These are phyloP conservation scores for Phytophthora cactorum DNA, from an alignment of 352 stramenopile genomes.

Conservation along the genomic window DNA sequence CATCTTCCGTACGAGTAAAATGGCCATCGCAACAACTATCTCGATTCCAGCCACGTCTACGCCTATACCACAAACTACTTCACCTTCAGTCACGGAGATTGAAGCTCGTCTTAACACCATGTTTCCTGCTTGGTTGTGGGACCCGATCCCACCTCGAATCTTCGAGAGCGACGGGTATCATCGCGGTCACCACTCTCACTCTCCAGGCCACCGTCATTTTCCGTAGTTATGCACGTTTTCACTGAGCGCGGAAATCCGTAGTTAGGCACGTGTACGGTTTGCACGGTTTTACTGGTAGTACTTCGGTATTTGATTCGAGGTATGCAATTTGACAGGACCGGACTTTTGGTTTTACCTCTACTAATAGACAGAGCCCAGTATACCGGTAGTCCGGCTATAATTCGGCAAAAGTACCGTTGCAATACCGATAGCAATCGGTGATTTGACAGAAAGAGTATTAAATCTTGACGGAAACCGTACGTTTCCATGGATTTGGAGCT, in stretches of 20 bases:
- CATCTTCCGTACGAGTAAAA: constrained; percentile 8
- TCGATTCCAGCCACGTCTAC: background rate
- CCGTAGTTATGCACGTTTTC: constrained; percentile 11
- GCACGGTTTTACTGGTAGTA: too few species aligned
- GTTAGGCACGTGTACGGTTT: too few species aligned
- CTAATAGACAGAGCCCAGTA: too few species aligned
- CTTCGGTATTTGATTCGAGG: too few species aligned
- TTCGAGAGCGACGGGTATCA: constrained; percentile 14
- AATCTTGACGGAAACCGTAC: too few species aligned
- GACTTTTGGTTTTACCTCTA: too few species aligned
- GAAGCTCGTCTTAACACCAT: constrained; percentile 17
- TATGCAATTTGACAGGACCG: too few species aligned
- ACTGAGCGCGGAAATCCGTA: background rate
- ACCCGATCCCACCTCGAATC: constrained; percentile 1
- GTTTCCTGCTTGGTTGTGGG: constrained; percentile 28
- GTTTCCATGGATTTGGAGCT: too few species aligned
- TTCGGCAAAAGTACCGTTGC: too few species aligned
- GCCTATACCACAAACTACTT: constrained; percentile 1
- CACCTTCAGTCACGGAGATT: constrained; percentile 7
- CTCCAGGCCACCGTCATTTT: background rate
- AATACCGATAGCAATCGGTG: too few species aligned
- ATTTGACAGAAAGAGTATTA: too few species aligned
- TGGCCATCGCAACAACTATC: constrained; percentile 1
- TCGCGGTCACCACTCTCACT: background rate
- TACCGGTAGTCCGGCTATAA: too few species aligned